Conservation (phyloP, 371 early-diverging fungal genomes). For the Actinomortierella ambigua region DNA sequence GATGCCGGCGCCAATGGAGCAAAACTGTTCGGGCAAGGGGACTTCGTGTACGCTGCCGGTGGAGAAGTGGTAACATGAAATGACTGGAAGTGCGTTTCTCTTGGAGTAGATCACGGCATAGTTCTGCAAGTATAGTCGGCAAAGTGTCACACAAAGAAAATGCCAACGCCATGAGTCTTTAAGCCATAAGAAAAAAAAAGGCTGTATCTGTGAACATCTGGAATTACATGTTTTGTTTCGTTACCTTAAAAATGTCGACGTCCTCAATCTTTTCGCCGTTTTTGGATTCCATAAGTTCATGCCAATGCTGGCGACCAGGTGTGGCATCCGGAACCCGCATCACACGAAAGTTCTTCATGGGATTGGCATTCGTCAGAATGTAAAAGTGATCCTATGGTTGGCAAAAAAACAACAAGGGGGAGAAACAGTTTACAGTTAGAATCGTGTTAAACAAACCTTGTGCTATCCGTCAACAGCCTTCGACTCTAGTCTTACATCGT, state of each 20-base stretch:
- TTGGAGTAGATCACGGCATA: conserved; percentile 66
- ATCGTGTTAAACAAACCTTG: too few relatives aligned
- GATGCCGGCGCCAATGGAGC: conserved; percentile 66
- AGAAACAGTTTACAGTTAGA: background rate
- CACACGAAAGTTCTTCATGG: conserved; percentile 65
- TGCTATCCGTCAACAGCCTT: background rate
- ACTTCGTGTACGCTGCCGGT: conserved; percentile 54
- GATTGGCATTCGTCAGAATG: conserved; percentile 74
- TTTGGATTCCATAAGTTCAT: conserved; percentile 62
- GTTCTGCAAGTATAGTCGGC: conserved; percentile 39
- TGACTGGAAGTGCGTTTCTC: conserved; percentile 62
- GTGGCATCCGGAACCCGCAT: conserved; percentile 52
- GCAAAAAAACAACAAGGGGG: background rate
- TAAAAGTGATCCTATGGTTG: conserved; percentile 62
- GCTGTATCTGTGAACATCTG: background rate
- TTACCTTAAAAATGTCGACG: conserved; percentile 78
- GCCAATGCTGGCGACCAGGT: conserved; percentile 57
- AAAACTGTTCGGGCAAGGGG: conserved; percentile 62
- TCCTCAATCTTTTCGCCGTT: conserved; percentile 79
- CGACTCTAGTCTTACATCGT: conserved; percentile 54
- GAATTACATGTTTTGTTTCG: background rate
- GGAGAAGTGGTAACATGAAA: conserved; percentile 58
- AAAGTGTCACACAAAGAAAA: background rate
- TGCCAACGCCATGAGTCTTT: background rate
- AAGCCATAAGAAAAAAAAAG: conserved; percentile 8